Evolutionary conservation across 257 asterid genomes (phyloP).

Genomic region (Misopates orontium): DNA sequence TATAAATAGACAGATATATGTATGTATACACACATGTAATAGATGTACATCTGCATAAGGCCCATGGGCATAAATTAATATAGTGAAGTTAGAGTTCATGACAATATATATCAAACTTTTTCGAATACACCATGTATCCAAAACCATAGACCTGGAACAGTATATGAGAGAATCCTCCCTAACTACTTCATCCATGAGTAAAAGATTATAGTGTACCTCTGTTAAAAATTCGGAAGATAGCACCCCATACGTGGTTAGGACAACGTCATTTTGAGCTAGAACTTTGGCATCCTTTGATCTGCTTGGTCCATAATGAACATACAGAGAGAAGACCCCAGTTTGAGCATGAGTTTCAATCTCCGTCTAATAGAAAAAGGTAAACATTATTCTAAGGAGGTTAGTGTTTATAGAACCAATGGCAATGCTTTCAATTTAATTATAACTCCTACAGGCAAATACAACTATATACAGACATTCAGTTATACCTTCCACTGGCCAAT

Average conservation of each 20-base stretch:
- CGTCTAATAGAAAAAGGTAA: slow-evolving; percentile 45
- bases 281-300: slow-evolving; percentile 80
- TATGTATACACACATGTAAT: no score
- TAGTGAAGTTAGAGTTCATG: slow-evolving; percentile 15
- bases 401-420: slow-evolving; percentile 1
- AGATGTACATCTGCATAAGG: slow-evolving; percentile 5
- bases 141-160: slow-evolving; percentile 5
- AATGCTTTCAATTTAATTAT: slow-evolving; percentile 25
- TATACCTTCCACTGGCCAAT: slow-evolving; percentile 98
- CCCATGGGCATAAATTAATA: background rate
- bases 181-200: slow-evolving; percentile 29
- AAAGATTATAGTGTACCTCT: slow-evolving; percentile 56
- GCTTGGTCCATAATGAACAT: slow-evolving; percentile 91
- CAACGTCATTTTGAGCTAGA: slow-evolving; percentile 80
- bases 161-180: slow-evolving; percentile 13
- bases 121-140: background rate
- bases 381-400: slow-evolving; percentile 29
- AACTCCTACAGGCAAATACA: slow-evolving; percentile 26
- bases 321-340: slow-evolving; percentile 70
- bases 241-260: slow-evolving; percentile 92
- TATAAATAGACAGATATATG: background rate
- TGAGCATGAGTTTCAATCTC: slow-evolving; percentile 89
- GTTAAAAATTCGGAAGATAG: slow-evolving; percentile 82
- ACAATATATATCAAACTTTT: slow-evolving; percentile 10
- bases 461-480: slow-evolving; percentile 8